Percentiles rank a stretch among this genome's conserved stretches.
phyloP scores from a whole-genome alignment of 371 early-diverging fungal species.

The Syncephalis plumigaleata region DNA sequence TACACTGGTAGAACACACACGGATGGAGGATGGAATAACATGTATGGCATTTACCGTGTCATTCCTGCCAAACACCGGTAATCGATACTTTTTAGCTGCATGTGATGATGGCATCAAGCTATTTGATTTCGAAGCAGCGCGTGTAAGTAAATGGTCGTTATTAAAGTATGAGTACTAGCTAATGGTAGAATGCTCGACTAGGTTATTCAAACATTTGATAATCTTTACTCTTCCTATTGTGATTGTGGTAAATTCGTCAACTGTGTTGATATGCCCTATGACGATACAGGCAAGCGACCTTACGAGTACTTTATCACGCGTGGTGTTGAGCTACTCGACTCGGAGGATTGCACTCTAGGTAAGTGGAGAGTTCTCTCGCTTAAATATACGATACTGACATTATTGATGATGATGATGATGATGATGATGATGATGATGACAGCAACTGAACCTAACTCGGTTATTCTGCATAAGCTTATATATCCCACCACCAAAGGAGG shows the following conservation, averaged over 20 bases:
- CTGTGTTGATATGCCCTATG: slow-evolving; percentile 30
- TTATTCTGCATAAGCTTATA: slow-evolving; percentile 57
- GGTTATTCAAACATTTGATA: slow-evolving; percentile 60
- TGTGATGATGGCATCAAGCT: slow-evolving; percentile 68
- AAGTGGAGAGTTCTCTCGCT: slow-evolving; percentile 13
- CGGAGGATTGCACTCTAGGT: slow-evolving; percentile 58
- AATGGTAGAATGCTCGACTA: slow-evolving; percentile 2
- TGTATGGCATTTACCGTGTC: slow-evolving; percentile 90
- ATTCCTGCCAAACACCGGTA: slow-evolving; percentile 82
- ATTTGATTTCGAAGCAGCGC: slow-evolving; percentile 73
- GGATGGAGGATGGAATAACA: slow-evolving; percentile 63
- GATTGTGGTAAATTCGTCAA: slow-evolving; percentile 72
- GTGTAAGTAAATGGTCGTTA: slow-evolving; percentile 16
- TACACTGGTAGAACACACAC: slow-evolving; percentile 12
- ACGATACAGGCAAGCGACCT: slow-evolving; percentile 10
- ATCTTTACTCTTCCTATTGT: slow-evolving; percentile 74
- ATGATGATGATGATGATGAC: too few relatives aligned
- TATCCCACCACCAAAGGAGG: slow-evolving; percentile 50
- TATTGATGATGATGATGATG: too few relatives aligned
- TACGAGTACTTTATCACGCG: slow-evolving; percentile 63
- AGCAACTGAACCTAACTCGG: slow-evolving; percentile 68
- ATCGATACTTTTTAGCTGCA: slow-evolving; percentile 76
- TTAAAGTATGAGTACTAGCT: neutral
- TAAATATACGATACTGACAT: neutral
- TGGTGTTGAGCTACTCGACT: slow-evolving; percentile 78